Evolutionary conservation across 2,329 filamentous ascomycete genomes (phyloP), one percentile per base, ranked within the genome.

Genomic region (Juglanconis juglandina): DNA sequence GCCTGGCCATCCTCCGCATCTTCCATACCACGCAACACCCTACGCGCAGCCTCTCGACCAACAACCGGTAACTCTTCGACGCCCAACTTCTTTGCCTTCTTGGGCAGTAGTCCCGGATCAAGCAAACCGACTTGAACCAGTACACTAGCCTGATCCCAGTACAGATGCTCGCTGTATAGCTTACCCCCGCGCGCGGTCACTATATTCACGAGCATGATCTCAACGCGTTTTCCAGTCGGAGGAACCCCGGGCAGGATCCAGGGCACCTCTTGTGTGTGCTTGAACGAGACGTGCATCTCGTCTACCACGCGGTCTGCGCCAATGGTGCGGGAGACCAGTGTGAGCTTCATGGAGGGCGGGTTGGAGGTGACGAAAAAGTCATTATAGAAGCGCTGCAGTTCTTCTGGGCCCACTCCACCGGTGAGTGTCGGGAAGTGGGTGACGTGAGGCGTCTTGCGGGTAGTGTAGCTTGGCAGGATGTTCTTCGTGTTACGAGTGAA

Each of bases 351-450:
- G 6, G 87, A 86, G 0, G 79, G 74, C 0, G 88, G 86, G 59
- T 88, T 90, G 42, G 75, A 77, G 67, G 80, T 80, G 62, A 88
- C 80, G 73, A 91, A 90, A 64, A 87, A 85, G 60, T 87, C 71
- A 0, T 78, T 76, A 71, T 91, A 91, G 73, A 90, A 91, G 3
- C 79, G 74, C 37, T 82, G 80, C 1, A 91, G 76, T 8, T 79
- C 76, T 3, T 77, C 76, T 39, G 83, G 76, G 0, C 87, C 87
- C 24, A 88, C 81, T 1, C 85, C 88, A 7, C 88, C 88, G 0
- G 81, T 84, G 37, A 85, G 65, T 0, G 87, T 90, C 0, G 88
- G 86, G 32, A 90, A 77, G 70, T 89, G 82, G 51, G 89, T 89
- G 11, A 89, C 86, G 63, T 89, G 88, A 0, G 87, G 87, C 56